Evolutionary conservation across 2,329 filamentous ascomycete species (phyloP).

Genomic region (Hysterium pulicare): DNA sequence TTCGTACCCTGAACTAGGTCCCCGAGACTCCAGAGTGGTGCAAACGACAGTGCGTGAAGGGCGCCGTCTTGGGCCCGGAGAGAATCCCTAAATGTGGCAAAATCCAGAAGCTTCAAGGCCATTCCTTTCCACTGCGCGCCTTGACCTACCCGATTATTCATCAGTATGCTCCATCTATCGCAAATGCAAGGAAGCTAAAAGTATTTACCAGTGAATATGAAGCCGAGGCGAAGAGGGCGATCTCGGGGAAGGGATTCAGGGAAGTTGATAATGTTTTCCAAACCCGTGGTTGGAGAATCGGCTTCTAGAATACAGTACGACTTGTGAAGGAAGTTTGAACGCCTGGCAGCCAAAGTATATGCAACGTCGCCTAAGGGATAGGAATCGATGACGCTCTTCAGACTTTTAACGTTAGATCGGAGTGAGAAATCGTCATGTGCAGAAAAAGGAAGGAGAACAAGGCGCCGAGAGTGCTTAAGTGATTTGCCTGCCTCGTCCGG

Average conservation of each 20-base stretch:
- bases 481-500: neutral
- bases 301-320: slow-evolving; percentile 8
- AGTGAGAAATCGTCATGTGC: slow-evolving; percentile 13
- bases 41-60: neutral
- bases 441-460: slow-evolving; percentile 13
- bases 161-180: too few species aligned
- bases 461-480: neutral
- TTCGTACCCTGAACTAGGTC: neutral
- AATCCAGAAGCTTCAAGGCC: neutral
- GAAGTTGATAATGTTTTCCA: too few species aligned
- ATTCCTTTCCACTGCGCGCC: slow-evolving; percentile 4
- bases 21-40: neutral
- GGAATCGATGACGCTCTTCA: neutral
- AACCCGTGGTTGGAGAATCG: neutral
- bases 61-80: neutral
- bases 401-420: slow-evolving; percentile 2
- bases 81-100: neutral
- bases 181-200: too few species aligned
- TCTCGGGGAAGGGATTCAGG: neutral
- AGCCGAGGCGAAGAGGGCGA: neutral
- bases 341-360: slow-evolving; percentile 11
- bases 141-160: too few species aligned
- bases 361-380: slow-evolving; percentile 12
- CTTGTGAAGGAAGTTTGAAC: slow-evolving; percentile 7
- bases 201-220: slow-evolving; percentile 1